Base-by-base conservation (phyloP, 2,329 filamentous ascomycete species). In the Akanthomyces lecanii region DNA sequence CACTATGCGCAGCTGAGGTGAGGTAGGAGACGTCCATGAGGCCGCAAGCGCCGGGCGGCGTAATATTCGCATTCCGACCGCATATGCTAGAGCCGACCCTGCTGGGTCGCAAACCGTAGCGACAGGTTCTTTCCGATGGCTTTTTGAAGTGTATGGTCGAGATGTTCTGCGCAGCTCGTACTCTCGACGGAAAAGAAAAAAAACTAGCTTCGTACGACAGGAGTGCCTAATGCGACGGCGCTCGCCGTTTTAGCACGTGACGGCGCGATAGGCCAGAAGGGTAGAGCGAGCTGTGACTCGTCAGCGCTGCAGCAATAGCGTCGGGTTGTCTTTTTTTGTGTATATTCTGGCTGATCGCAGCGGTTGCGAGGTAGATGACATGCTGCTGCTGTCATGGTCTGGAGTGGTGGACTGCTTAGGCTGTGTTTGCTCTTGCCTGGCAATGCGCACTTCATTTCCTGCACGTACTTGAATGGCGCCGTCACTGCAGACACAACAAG, bases 1-100 rank as follows among this genome's bases (percentile, higher is more conserved):
- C 59, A 55, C 59, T 61, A 61, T 55, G 59, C 38, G 53, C 48
- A 58, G 53, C 25, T 40, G 45, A 42, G 16, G 53, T 44, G 61
- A 57, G 55, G 42, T 30, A 30, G 28, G 47, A 51, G 62, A 61
- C 44, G 50, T 52, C 62, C 50, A 52, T 61, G 50, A 54, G 40
- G 57, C 33, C 51, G 57, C 47, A 50, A 59, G 62, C 42, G 57
- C 62, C 56, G 62, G 56, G 45, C 62, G 56, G 56, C 57, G 52
- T 55, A 61, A 60, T 56, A 64, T 64, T 52, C 54, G 57, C 56
- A 64, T 64, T 64, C 62, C 57, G 62, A 30, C 62, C 62, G 45
- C 57, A 64, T 58, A 61, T 58, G 56, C 62, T 45, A 64, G 52
- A 58, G 51, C 57, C 16, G 62, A 64, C 62, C 62, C 62, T 52